A percentile compares a stretch with the other conserved stretches of the same genome.
phyloP scores from a whole-genome alignment of 2,329 filamentous ascomycete genomes.

The Stromatinia cepivora region DNA sequence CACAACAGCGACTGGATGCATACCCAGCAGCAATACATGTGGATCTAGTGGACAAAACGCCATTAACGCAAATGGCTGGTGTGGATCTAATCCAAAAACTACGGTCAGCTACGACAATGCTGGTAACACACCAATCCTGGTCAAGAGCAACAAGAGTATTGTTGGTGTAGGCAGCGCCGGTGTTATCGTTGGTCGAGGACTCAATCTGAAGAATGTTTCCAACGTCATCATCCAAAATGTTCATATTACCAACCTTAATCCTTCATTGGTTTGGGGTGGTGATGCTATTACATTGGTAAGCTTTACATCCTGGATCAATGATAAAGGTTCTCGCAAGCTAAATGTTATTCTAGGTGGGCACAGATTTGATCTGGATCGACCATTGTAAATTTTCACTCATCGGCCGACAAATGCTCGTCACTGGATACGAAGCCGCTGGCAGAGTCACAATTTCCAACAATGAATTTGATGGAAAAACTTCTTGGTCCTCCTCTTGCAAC shows the following conservation, averaged over 20 bases:
- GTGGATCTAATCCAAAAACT: conserved; percentile 19
- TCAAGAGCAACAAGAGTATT: conserved; percentile 37
- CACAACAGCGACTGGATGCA: conserved; percentile 19
- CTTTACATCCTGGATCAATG: neutral
- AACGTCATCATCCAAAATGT: conserved; percentile 38
- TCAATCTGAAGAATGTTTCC: conserved; percentile 31
- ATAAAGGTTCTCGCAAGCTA: neutral
- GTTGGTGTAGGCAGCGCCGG: conserved; percentile 31
- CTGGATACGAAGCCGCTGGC: conserved; percentile 39
- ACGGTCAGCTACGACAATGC: conserved; percentile 28
- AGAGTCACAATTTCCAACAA: conserved; percentile 49
- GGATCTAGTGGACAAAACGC: conserved; percentile 25
- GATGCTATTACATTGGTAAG: conserved; percentile 40
- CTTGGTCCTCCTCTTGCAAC: conserved; percentile 47
- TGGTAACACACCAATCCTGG: conserved; percentile 30
- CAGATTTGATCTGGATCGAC: conserved; percentile 43
- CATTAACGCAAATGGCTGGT: conserved; percentile 27
- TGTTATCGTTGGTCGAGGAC: conserved; percentile 35
- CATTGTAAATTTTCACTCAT: conserved; percentile 39
- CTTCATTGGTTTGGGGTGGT: conserved; percentile 43
- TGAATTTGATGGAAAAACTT: conserved; percentile 47
- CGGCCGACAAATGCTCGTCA: conserved; percentile 46
- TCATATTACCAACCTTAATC: conserved; percentile 40
- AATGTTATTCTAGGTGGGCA: conserved; percentile 26
- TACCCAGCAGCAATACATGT: conserved; percentile 24